Conservation (phyloP, 2,329 filamentous ascomycete genomes). For the Teratosphaeria epicoccoides region DNA sequence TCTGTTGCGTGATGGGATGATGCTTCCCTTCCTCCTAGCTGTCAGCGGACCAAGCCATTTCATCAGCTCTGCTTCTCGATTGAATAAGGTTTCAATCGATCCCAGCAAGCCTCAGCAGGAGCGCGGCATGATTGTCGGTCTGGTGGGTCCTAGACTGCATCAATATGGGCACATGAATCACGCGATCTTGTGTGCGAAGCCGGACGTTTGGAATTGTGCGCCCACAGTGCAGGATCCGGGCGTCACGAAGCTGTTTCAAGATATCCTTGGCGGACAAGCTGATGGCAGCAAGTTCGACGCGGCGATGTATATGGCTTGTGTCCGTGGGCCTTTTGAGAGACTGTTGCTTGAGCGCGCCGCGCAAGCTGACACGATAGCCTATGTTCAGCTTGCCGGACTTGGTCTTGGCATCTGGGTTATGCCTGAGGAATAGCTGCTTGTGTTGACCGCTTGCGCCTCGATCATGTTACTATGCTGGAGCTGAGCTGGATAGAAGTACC, state of each 20-base stretch:
- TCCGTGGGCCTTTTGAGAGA: slow-evolving; percentile 14
- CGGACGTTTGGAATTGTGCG: neutral
- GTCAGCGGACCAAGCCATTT: slow-evolving; percentile 9
- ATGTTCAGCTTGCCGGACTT: slow-evolving; percentile 15
- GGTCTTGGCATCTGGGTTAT: slow-evolving; percentile 16
- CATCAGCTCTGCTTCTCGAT: slow-evolving; percentile 6
- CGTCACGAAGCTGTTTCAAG: slow-evolving; percentile 8
- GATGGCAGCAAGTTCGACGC: slow-evolving; percentile 3
- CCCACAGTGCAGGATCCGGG: slow-evolving; percentile 1
- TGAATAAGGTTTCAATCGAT: neutral
- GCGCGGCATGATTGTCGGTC: slow-evolving; percentile 13
- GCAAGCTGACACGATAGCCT: slow-evolving; percentile 10
- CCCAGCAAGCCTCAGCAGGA: slow-evolving; percentile 2
- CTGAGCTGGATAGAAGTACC: slow-evolving; percentile 1
- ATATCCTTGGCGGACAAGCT: slow-evolving; percentile 4
- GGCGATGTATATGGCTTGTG: slow-evolving; percentile 13
- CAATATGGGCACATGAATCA: slow-evolving; percentile 14
- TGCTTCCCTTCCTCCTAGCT: slow-evolving; percentile 11
- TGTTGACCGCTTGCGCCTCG: neutral
- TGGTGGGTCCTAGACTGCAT: slow-evolving; percentile 18
- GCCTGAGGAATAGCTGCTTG: neutral
- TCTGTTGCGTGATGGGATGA: slow-evolving; percentile 14
- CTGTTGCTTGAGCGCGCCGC: slow-evolving; percentile 14
- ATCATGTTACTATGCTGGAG: neutral
- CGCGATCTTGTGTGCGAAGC: slow-evolving; percentile 6